A percentile compares a stretch with the other conserved stretches of the same genome.
phyloP scores from a whole-genome alignment of 179 eudicot species.

The Amaranthus tricolor region DNA sequence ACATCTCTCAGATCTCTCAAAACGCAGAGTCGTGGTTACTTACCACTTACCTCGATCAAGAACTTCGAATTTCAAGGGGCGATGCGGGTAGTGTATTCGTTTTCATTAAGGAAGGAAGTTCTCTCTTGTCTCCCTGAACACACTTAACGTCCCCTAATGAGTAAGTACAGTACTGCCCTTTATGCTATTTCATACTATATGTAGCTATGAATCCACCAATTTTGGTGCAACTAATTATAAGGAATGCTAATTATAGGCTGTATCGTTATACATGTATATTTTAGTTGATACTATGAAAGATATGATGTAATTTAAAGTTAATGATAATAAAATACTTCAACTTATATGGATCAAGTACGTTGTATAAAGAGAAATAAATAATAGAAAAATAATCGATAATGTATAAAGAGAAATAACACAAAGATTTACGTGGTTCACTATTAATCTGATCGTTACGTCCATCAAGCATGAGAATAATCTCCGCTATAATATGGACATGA shows the following conservation, averaged over 20 bases:
- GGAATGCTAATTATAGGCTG: constrained; percentile 4
- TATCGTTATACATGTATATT: neutral
- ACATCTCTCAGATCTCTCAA: constrained; percentile 47
- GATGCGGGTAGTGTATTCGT: constrained; percentile 84
- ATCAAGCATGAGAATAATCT: too few species aligned
- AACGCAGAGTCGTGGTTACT: constrained; percentile 80
- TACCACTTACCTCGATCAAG: constrained; percentile 89
- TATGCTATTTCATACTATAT: neutral
- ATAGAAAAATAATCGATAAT: too few species aligned
- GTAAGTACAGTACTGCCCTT: constrained; percentile 1
- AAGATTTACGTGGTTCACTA: too few species aligned
- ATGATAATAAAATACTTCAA: neutral
- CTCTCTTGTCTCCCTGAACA: constrained; percentile 42
- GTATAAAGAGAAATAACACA: too few species aligned
- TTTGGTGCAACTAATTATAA: constrained; percentile 1
- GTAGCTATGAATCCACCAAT: constrained; percentile 11
- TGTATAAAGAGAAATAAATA: too few species aligned
- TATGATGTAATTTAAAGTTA: neutral
- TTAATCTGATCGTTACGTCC: too few species aligned
- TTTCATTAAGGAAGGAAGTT: constrained; percentile 75
- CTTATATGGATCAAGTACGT: too few species aligned
- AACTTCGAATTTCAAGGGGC: constrained; percentile 83
- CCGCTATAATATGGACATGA: too few species aligned
- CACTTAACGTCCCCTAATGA: neutral
- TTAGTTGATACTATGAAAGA: neutral